Evolutionary conservation across 768 basidiomycete species (phyloP), one percentile per base, ranked within the genome.

Genomic region (Boletus rubropictus): DNA sequence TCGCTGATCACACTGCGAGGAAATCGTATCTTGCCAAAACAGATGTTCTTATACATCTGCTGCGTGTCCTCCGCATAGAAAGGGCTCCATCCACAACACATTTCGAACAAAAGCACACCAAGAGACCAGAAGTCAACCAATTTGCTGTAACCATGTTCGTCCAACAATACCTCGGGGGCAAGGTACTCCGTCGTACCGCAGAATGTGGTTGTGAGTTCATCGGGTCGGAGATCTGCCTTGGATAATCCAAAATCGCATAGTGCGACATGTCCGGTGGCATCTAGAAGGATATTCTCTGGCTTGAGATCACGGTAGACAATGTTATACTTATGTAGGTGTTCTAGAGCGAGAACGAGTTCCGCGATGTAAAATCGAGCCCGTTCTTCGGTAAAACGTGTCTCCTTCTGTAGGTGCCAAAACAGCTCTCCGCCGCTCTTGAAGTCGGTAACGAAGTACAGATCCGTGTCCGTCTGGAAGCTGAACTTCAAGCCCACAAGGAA

Each of bases 81-180:
- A 34, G 96, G 96, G 63, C 89, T 92, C 96, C 96, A 98, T 6
- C 96, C 96, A 57, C 96, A 99, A 60, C 96, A 98, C 96, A 99
- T 99, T 70, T 99, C 96, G 64, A 98, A 99, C 20, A 99, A 74
- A 27, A 99, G 74, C 1, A 98, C 96, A 28, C 94, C 95, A 17
- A 97, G 71, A 39, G 86, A 89, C 94, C 96, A 99, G 65, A 98
- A 99, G 65, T 99, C 96, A 56, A 99, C 96, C 40, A 96, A 83
- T 69, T 98, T 98, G 38, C 89, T 91, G 68, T 99, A 98, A 11
- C 96, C 96, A 54, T 95, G 92, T 61, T 98, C 96, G 65, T 97
- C 94, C 35, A 99, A 78, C 9, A 99, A 77, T n/a, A 99, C 95
- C 62, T 99, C 96, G 0, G 96, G 96, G 0, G 96, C 96, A 42